Percentiles rank a stretch among this genome's conserved stretches.
phyloP scores from a whole-genome alignment of 2,329 filamentous ascomycete species.

The Penicillium psychrosexuale region DNA sequence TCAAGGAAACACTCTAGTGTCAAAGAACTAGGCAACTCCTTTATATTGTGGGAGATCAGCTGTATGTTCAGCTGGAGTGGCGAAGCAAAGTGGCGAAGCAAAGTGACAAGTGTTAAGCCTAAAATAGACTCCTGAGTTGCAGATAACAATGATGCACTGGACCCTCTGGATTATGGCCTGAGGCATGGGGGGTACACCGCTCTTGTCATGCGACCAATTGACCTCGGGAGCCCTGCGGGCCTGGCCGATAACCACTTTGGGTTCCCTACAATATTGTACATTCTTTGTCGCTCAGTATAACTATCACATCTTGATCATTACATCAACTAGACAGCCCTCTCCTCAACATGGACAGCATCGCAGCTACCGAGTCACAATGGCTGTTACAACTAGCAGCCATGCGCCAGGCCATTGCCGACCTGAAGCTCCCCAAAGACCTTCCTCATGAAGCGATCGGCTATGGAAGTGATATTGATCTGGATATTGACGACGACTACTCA shows the following conservation, averaged over 20 bases:
- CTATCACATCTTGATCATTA: not conserved
- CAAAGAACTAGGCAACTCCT: not conserved
- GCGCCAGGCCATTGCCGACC: constrained; percentile 75
- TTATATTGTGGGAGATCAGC: not conserved
- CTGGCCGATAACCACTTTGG: constrained; percentile 12
- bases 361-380: constrained; percentile 64
- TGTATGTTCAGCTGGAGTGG: not conserved
- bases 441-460: constrained; percentile 45
- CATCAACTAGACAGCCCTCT: not conserved
- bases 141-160: constrained; percentile 12
- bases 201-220: constrained; percentile 9
- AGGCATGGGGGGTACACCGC: constrained; percentile 14
- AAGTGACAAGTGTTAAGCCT: constrained; percentile 14
- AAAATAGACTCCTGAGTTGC: constrained; percentile 9
- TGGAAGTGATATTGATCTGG: constrained; percentile 53
- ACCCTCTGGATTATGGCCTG: constrained; percentile 15
- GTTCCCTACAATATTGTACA: not conserved
- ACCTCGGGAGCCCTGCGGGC: constrained; percentile 4
- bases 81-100: not conserved
- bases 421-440: constrained; percentile 57
- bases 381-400: constrained; percentile 80
- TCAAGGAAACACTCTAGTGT: not conserved
- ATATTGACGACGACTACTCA: constrained; percentile 62
- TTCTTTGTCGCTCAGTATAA: not conserved
- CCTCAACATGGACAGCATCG: constrained; percentile 21